Evolutionary conservation across 1,284 basidiomycete genomes (phyloP), one percentile per base, ranked within the genome.

Genomic region (Leccinum subatratum): DNA sequence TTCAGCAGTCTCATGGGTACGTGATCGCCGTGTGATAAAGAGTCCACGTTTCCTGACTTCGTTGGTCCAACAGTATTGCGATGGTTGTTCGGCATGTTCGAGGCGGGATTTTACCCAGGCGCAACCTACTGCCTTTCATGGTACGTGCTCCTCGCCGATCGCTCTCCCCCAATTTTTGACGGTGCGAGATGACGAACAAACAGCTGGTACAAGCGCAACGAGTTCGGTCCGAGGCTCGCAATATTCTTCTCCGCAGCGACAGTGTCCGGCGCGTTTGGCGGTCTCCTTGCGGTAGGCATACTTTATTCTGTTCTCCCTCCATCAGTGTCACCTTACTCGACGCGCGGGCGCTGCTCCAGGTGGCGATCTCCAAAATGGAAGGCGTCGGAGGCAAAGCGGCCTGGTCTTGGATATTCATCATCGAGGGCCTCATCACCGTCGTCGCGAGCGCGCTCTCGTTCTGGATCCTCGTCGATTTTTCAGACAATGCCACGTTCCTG

Each of bases 391-490:
- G 88, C 6, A 88, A 88, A 71, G 81, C 86, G 18, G 81, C 79
- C 1, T 84, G 86, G 86, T 81, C 87, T 39, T 91, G 90, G 90
- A 90, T 92, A 73, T 91, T 92, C 78, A 87, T 88, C 70, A 70
- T 89, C 22, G 86, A 88, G 69, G 87, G 86, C 37, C 79, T 92
- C 37, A 79, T 80, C 22, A 93, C 91, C 3, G 83, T 92, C 37
- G 7, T 91, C 25, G 86, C 87, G 2, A 90, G 89, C 2, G 72
- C 77, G 18, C 71, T 80, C 3, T 90, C 90, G 4, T 93, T 87
- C 80, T 93, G 85, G 83, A 85, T 92, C 70, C 86, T 92, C 68
- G 86, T 90, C 72, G 92, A 93, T 77, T 93, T 93, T 79, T 91
- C 91, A 5, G 89, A 92, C 72, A 89, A 85, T 0, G 91, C 91